These are phyloP conservation scores for Kluyveromyces siamensis DNA, from an alignment of 805 yeast species.

Conservation along the genomic window DNA sequence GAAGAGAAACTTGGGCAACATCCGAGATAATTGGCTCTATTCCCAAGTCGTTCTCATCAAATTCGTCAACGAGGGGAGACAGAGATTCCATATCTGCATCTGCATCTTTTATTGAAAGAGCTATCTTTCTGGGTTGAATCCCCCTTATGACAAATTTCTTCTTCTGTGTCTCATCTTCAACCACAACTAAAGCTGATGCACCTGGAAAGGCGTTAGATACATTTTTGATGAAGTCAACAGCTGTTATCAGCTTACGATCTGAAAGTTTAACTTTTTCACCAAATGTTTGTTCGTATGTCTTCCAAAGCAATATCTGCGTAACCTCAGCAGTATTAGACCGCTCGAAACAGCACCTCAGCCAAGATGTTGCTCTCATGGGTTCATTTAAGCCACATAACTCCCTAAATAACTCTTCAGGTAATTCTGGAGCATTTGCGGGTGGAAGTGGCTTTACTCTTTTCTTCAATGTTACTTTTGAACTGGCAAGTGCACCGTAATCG, in stretches of 20 bases:
- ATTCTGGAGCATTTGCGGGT: slow-evolving; percentile 57
- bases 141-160: slow-evolving; percentile 90
- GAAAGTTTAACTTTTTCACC: slow-evolving; percentile 46
- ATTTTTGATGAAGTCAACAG: slow-evolving; percentile 93
- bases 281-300: slow-evolving; percentile 84
- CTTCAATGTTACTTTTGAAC: slow-evolving; percentile 31
- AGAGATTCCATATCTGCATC: slow-evolving; percentile 31
- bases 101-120: slow-evolving; percentile 42
- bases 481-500: slow-evolving; percentile 24
- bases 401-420: slow-evolving; percentile 46
- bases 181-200: slow-evolving; percentile 89
- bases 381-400: slow-evolving; percentile 62
- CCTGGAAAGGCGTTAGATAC: slow-evolving; percentile 82
- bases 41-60: not conserved
- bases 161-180: slow-evolving; percentile 49
- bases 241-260: slow-evolving; percentile 65
- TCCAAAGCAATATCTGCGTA: slow-evolving; percentile 93
- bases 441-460: slow-evolving; percentile 53
- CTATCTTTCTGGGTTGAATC: slow-evolving; percentile 70
- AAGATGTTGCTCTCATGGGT: slow-evolving; percentile 84
- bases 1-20: slow-evolving; percentile 18
- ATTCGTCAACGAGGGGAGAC: slow-evolving; percentile 3
- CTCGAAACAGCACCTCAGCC: slow-evolving; percentile 90
- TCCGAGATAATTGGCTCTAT: not conserved
- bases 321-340: slow-evolving; percentile 74